Evolutionary conservation across 352 stramenopile genomes (phyloP).

Genomic region (Phytophthora megakarya): DNA sequence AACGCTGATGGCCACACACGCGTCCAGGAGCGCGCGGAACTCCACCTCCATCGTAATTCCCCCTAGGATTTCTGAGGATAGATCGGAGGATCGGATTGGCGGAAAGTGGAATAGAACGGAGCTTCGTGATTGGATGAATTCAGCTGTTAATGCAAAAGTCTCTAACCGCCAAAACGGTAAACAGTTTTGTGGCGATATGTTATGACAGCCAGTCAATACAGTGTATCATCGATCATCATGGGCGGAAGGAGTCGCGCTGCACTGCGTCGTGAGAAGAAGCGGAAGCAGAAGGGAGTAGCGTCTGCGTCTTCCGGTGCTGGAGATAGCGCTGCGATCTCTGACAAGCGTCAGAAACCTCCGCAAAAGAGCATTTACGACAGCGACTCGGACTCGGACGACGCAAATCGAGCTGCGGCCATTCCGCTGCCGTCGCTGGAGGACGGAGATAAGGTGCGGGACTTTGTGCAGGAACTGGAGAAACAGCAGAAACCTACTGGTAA

Average conservation of each 20-base stretch:
- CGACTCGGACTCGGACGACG: conserved; percentile 52
- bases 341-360: conserved; percentile 17
- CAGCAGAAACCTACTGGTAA: conserved; percentile 40
- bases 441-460: conserved; percentile 63
- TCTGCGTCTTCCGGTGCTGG: not conserved
- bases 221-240: conserved; percentile 31
- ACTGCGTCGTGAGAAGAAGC: conserved; percentile 53
- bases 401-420: conserved; percentile 39
- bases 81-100: conserved; percentile 37
- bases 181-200: conserved; percentile 4
- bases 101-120: conserved; percentile 24
- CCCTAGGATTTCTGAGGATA: conserved; percentile 15
- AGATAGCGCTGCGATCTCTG: not conserved
- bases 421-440: conserved; percentile 74
- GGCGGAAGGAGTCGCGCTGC: conserved; percentile 45
- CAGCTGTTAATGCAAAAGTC: not conserved
- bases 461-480: conserved; percentile 53
- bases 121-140: conserved; percentile 23
- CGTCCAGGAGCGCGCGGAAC: conserved; percentile 48
- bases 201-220: conserved; percentile 18
- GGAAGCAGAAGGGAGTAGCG: conserved; percentile 24
- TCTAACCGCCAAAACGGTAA: not conserved
- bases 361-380: conserved; percentile 41
- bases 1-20: conserved; percentile 40
- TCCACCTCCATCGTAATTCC: conserved; percentile 42